Percentiles rank a stretch among this genome's conserved stretches.
Conservation (phyloP, 2,329 filamentous ascomycete species). For the Colletotrichum falcatum region DNA sequence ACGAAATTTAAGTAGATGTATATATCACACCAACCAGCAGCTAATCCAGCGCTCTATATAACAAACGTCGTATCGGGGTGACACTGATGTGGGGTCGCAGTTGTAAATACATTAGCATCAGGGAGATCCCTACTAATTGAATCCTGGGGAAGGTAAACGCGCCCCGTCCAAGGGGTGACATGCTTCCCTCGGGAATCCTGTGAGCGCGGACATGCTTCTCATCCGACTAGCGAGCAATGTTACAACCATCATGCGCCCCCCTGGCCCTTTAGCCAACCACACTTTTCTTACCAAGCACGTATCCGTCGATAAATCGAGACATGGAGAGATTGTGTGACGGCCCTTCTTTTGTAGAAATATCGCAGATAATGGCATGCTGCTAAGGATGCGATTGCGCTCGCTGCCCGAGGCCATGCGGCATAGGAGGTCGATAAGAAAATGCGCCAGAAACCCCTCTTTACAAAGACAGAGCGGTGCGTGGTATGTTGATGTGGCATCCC, state of each 20-base stretch:
- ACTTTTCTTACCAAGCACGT: background rate
- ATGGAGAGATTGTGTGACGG: background rate
- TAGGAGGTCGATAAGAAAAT: constrained; percentile 46
- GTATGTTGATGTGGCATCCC: constrained; percentile 42
- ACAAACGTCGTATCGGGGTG: background rate
- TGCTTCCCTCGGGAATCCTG: constrained; percentile 21
- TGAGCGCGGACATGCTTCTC: constrained; percentile 25
- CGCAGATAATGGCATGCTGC: constrained; percentile 1
- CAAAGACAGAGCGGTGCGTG: constrained; percentile 55
- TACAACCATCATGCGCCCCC: constrained; percentile 12
- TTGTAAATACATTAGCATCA: too few species aligned
- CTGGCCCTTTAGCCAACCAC: background rate
- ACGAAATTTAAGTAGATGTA: background rate
- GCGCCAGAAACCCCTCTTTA: constrained; percentile 54
- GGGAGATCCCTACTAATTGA: background rate
- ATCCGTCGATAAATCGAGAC: background rate
- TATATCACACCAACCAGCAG: background rate
- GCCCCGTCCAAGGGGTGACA: constrained; percentile 8
- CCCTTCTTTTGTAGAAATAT: background rate
- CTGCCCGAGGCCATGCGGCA: constrained; percentile 8
- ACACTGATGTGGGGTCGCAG: background rate
- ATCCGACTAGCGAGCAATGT: constrained; percentile 3
- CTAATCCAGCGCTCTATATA: background rate
- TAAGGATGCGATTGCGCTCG: constrained; percentile 29
- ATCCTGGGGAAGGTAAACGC: background rate